phyloP scores from a whole-genome alignment of 441 rosid genomes.

The Gossypium davidsonii region DNA sequence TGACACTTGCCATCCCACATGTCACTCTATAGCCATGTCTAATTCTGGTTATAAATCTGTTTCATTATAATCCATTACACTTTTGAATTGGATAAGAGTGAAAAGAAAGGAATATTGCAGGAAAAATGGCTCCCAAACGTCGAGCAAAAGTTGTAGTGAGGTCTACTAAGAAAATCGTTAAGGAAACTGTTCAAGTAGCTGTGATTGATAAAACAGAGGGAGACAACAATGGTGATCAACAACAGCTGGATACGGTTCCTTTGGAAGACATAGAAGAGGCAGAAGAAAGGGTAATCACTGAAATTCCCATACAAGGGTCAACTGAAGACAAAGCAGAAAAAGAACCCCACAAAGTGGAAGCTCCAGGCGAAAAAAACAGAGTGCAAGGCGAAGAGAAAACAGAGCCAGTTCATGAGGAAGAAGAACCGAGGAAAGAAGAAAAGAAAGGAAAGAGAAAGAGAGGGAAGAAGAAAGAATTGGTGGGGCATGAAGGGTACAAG shows the following conservation, averaged over 20 bases:
- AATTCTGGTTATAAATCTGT: neutral
- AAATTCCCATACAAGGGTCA: neutral
- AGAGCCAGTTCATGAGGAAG: neutral
- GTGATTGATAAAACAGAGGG: slow-evolving; percentile 3
- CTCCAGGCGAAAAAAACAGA: neutral
- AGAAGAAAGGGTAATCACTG: neutral
- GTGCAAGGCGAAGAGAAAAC: neutral
- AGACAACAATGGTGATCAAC: neutral
- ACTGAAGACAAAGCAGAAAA: neutral
- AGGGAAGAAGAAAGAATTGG: neutral
- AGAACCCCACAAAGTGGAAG: neutral
- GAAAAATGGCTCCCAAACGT: slow-evolving; percentile 33
- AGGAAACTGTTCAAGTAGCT: slow-evolving; percentile 26
- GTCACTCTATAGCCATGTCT: slow-evolving; percentile 8
- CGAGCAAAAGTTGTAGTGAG: slow-evolving; percentile 18
- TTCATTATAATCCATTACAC: neutral
- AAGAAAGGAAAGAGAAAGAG: slow-evolving; percentile 5
- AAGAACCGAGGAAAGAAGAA: neutral
- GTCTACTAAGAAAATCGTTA: slow-evolving; percentile 22
- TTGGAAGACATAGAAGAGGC: neutral
- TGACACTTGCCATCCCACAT: slow-evolving; percentile 17
- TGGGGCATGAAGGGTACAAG: slow-evolving; percentile 29
- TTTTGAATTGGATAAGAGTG: neutral
- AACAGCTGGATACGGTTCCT: neutral
- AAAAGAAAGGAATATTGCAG: neutral